Conservation (phyloP, 2,329 filamentous ascomycete genomes). For the Fusarium euwallaceae region DNA sequence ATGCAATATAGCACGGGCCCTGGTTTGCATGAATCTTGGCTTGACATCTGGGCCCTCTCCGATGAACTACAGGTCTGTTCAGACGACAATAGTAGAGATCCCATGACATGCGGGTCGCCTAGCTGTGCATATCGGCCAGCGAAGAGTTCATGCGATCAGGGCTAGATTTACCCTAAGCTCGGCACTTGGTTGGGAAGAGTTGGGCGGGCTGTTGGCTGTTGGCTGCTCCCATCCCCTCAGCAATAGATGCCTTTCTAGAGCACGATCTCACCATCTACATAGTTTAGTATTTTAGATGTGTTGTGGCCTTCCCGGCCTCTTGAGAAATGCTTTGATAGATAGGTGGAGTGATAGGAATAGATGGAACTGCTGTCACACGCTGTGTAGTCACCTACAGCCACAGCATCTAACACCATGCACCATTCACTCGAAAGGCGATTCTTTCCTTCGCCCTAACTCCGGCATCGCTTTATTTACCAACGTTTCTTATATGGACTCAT, state of each 20-base stretch:
- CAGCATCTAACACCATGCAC: background rate
- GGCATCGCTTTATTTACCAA: too few species aligned
- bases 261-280: too few species aligned
- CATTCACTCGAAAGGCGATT: background rate
- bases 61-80: slow-evolving; percentile 3
- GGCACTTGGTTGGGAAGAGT: background rate
- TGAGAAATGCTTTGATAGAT: background rate
- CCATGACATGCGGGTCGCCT: background rate
- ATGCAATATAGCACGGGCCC: background rate
- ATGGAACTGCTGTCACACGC: background rate
- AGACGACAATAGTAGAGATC: background rate
- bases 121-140: background rate
- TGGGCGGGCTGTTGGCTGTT: background rate
- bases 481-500: background rate
- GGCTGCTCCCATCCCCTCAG: background rate
- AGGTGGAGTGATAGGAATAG: background rate
- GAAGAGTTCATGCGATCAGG: background rate
- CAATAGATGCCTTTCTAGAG: too few species aligned
- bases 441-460: background rate
- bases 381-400: background rate
- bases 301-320: background rate
- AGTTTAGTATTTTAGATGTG: background rate
- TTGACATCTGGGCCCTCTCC: background rate
- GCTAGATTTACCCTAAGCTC: background rate
- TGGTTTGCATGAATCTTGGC: slow-evolving; percentile 3